Conservation (phyloP, 345 rosid genomes). For the Toxicodendron radicans region DNA sequence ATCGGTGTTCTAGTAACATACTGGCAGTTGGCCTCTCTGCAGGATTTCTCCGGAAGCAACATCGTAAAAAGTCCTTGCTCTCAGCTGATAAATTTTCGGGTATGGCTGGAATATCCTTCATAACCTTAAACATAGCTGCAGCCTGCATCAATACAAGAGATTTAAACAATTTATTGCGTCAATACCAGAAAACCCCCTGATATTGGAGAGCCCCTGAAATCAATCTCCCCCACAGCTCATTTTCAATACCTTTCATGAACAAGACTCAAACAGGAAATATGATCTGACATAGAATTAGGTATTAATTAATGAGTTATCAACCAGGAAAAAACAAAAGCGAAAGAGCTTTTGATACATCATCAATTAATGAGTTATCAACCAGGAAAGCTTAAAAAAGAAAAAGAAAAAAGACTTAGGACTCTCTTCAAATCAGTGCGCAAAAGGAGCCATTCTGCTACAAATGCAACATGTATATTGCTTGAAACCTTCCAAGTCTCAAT, state of each 20-base stretch:
- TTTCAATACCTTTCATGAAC: too few species aligned
- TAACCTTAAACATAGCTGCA: constrained; percentile 94
- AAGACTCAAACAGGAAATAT: too few species aligned
- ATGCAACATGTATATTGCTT: neutral
- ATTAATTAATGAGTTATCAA: too few species aligned
- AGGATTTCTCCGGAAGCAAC: constrained; percentile 86
- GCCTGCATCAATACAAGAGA: constrained; percentile 49
- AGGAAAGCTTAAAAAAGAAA: neutral
- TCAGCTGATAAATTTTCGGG: constrained; percentile 80
- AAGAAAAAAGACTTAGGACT: neutral
- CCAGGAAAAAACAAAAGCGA: neutral
- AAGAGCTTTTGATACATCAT: neutral
- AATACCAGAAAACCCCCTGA: too few species aligned
- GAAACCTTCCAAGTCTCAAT: neutral
- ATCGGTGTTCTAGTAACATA: constrained; percentile 74
- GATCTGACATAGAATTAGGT: too few species aligned
- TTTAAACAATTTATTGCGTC: neutral
- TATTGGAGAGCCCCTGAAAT: too few species aligned
- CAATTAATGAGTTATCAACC: neutral
- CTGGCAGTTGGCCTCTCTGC: constrained; percentile 81
- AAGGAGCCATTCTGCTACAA: neutral
- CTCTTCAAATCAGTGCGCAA: neutral
- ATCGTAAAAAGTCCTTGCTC: constrained; percentile 80
- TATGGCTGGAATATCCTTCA: constrained; percentile 77
- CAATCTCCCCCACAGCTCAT: too few species aligned